Evolutionary conservation across 805 yeast species (phyloP).

Genomic region (Maudiozyma turicensis): DNA sequence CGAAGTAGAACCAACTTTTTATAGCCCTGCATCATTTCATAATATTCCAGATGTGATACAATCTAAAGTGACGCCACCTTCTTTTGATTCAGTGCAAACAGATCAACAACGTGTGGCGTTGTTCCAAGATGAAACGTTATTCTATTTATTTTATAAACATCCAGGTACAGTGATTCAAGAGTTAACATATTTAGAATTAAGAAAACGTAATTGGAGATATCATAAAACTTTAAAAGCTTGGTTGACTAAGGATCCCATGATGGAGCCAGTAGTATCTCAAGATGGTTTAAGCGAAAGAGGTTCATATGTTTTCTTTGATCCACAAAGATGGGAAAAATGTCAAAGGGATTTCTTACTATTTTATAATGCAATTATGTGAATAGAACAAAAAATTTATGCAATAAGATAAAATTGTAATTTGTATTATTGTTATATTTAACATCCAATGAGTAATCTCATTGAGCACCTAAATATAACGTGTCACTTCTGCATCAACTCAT

Average conservation of each 20-base stretch:
- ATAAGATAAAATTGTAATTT: neutral
- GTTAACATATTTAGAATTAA: conserved; percentile 82
- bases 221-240: conserved; percentile 94
- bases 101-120: conserved; percentile 42
- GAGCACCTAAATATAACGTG: no score
- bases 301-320: conserved; percentile 88
- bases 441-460: no score
- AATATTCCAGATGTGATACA: conserved; percentile 28
- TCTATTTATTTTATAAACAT: conserved; percentile 86
- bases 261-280: conserved; percentile 77
- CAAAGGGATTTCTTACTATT: conserved; percentile 56
- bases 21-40: conserved; percentile 48
- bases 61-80: conserved; percentile 22
- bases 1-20: conserved; percentile 79
- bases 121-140: conserved; percentile 84
- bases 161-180: conserved; percentile 92
- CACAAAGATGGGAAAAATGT: conserved; percentile 91
- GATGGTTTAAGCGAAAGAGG: conserved; percentile 78
- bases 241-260: conserved; percentile 87
- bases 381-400: conserved; percentile 7
- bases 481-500: neutral
- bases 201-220: conserved; percentile 91
- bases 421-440: no score
- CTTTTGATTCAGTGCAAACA: conserved; percentile 27
- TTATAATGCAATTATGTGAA: conserved; percentile 50